Evolutionary conservation across 129 eudicot species (phyloP).

Genomic region (Flaveria brownii): DNA sequence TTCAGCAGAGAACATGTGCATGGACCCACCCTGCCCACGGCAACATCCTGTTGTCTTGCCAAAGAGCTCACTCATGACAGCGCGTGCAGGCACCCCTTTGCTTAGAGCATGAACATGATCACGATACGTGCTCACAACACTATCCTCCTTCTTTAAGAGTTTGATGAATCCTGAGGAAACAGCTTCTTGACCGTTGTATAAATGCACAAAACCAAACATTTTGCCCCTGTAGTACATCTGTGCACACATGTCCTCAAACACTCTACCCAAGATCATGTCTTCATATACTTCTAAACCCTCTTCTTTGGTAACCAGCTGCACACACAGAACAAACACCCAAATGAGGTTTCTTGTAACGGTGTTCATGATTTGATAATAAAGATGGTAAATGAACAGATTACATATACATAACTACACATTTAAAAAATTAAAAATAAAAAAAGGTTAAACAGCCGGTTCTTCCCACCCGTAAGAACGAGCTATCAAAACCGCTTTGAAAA

Average conservation of each 20-base stretch:
- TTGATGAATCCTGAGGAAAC: slow-evolving; percentile 34
- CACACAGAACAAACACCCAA: neutral
- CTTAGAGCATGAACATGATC: slow-evolving; percentile 34
- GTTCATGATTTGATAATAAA: neutral
- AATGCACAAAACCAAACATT: slow-evolving; percentile 37
- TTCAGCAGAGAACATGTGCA: slow-evolving; percentile 36
- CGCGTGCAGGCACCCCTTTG: slow-evolving; percentile 34
- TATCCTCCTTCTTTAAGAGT: slow-evolving; percentile 32
- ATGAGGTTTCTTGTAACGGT: neutral
- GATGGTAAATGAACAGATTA: neutral
- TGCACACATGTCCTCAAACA: slow-evolving; percentile 35
- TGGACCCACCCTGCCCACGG: slow-evolving; percentile 35
- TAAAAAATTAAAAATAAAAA: neutral
- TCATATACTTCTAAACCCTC: slow-evolving; percentile 33
- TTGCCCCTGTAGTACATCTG: slow-evolving; percentile 35
- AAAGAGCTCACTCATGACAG: slow-evolving; percentile 32
- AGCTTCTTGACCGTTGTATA: slow-evolving; percentile 35
- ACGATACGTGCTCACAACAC: slow-evolving; percentile 36
- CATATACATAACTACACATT: neutral
- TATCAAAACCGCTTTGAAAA: too few relatives aligned
- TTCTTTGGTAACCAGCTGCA: slow-evolving; percentile 32
- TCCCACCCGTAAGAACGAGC: too few relatives aligned
- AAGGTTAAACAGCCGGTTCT: too few relatives aligned
- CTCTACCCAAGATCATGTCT: slow-evolving; percentile 34
- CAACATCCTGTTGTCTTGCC: slow-evolving; percentile 35